Evolutionary conservation across 2,329 filamentous ascomycete species (phyloP), one percentile per base, ranked within the genome.

Genomic region (Calonectria fujianensis): DNA sequence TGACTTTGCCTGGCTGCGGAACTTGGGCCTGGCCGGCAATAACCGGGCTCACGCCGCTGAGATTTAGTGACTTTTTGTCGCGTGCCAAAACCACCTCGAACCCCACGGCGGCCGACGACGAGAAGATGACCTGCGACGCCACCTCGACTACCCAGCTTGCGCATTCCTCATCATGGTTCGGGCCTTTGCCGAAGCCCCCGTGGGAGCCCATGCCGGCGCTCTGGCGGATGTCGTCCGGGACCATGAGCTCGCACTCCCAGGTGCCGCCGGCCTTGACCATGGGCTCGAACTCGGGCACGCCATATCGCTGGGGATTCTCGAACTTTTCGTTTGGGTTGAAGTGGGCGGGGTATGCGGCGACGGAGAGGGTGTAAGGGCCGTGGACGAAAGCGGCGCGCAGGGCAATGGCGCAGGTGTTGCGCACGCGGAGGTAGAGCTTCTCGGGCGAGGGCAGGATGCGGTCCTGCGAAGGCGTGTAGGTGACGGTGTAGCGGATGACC

Each of bases 311-410:
- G 1, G 93, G 90, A 67, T 93, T 89, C 73, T 93, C 91, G 79
- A 94, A 93, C 83, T 95, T 96, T 78, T 90, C 88, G 85, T 98
- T 96, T 2, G 96, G 95, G 81, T 96, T 91, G 87, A 97, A 98
- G 61, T 90, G 91, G 20, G 94, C 90, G 0, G 96, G 95, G 81
- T 97, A 98, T 31, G 96, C 94, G 67, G 96, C 93, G 64, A 96
- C 94, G 81, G 95, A 96, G 48, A 98, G 90, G 0, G 93, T 97
- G 83, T 99, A 99, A 1, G 97, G 97, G 0, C 97, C 97, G 86
- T 98, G 97, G 69, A 99, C 93, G 84, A 98, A 99, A 72, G 97
- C 97, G 69, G 97, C 97, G 82, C 97, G 95, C 50, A 98, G 89
- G 20, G 97, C 95, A 77, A 98, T 95, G 72, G 95, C 94, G 50